Percentiles rank a stretch among this genome's conserved stretches.
These are phyloP conservation scores for Arthroderma uncinatum DNA, from an alignment of 2,329 filamentous ascomycete species.

Conservation along the genomic window DNA sequence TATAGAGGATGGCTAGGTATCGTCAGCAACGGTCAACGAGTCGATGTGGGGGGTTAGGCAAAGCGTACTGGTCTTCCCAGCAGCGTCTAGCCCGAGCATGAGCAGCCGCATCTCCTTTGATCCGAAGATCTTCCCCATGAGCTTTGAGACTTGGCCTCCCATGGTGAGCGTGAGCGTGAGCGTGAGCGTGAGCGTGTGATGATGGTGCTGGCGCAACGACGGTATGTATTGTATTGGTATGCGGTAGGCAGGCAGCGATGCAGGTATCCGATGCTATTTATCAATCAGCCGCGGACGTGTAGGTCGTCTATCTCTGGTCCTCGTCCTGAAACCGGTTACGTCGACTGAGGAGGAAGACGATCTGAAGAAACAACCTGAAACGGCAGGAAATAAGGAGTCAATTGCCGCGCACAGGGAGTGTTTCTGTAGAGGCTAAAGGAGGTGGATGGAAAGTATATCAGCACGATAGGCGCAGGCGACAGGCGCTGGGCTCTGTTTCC, in stretches of 20 bases:
- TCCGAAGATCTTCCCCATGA: conserved; percentile 98
- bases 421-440: not conserved
- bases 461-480: not conserved
- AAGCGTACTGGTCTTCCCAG: conserved; percentile 75
- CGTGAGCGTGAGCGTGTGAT: not conserved
- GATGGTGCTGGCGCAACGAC: not conserved
- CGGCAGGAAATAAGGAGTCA: not conserved
- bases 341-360: not conserved
- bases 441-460: no score
- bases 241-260: not conserved
- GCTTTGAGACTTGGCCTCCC: conserved; percentile 88
- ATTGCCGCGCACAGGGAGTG: not conserved
- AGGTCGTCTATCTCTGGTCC: not conserved
- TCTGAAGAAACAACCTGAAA: not conserved
- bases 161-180: conserved; percentile 43
- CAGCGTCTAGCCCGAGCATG: conserved; percentile 95
- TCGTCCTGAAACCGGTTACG: not conserved
- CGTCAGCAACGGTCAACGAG: not conserved
- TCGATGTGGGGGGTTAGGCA: not conserved
- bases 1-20: conserved; percentile 78
- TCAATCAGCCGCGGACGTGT: not conserved
- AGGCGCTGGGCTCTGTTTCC: not conserved
- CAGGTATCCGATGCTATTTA: not conserved
- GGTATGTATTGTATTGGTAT: no score
- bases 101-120: conserved; percentile 98